These are phyloP conservation scores for Neocatenulostroma microsporum DNA, from an alignment of 2,329 filamentous ascomycete genomes.

Conservation along the genomic window DNA sequence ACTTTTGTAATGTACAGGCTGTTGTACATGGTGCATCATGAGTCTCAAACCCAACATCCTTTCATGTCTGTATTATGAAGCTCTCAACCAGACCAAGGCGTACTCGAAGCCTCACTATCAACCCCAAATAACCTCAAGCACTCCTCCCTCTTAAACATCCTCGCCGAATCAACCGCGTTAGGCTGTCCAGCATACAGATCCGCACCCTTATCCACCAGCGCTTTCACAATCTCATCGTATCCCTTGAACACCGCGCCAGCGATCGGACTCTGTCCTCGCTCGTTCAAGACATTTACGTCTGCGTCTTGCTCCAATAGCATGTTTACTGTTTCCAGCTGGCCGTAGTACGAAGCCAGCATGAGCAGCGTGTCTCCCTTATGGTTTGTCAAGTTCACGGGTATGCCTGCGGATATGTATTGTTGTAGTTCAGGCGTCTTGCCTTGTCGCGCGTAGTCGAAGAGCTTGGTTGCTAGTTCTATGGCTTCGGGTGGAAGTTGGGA, in stretches of 20 bases:
- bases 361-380: slow-evolving; percentile 65
- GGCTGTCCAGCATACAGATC: slow-evolving; percentile 37
- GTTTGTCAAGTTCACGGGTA: slow-evolving; percentile 64
- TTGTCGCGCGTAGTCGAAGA: slow-evolving; percentile 59
- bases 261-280: slow-evolving; percentile 59
- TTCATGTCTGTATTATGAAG: too few species aligned
- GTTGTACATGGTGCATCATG: too few species aligned
- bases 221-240: slow-evolving; percentile 56
- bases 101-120: slow-evolving; percentile 14
- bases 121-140: slow-evolving; percentile 30
- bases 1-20: too few species aligned
- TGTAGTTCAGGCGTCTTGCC: slow-evolving; percentile 53
- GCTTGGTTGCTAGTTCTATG: slow-evolving; percentile 56
- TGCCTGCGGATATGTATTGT: slow-evolving; percentile 56
- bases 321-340: slow-evolving; percentile 53
- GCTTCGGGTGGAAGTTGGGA: slow-evolving; percentile 52
- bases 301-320: slow-evolving; percentile 56
- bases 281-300: slow-evolving; percentile 61
- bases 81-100: too few species aligned
- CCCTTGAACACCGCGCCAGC: slow-evolving; percentile 68
- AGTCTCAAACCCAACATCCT: too few species aligned
- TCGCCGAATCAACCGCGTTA: slow-evolving; percentile 40
- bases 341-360: slow-evolving; percentile 67
- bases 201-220: slow-evolving; percentile 37
- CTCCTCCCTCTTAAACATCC: slow-evolving; percentile 39